These are phyloP conservation scores for Achaetomium macrosporum DNA, from an alignment of 2,329 filamentous ascomycete genomes.

Conservation along the genomic window DNA sequence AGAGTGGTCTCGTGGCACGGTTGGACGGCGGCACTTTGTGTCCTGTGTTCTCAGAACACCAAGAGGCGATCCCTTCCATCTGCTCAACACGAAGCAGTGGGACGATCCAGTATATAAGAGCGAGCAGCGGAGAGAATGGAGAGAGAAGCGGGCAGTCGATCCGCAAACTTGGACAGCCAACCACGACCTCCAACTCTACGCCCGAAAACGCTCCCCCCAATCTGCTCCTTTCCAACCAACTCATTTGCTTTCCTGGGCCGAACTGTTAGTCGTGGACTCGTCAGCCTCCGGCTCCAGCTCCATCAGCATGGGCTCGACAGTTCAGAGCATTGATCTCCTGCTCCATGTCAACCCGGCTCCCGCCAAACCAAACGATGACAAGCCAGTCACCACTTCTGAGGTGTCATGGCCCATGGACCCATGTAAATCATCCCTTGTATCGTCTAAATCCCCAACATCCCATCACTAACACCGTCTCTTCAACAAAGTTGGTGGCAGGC, in stretches of 20 bases:
- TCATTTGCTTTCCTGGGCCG: too few relatives aligned
- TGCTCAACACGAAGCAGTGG: not conserved
- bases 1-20: not conserved
- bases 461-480: not conserved
- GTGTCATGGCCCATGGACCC: not conserved
- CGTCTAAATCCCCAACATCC: not conserved
- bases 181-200: too few relatives aligned
- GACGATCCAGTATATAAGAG: not conserved
- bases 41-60: not conserved
- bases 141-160: too few relatives aligned
- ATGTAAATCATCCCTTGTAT: not conserved
- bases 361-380: not conserved
- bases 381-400: not conserved
- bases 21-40: conserved; percentile 4
- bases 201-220: too few relatives aligned
- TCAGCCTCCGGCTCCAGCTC: not conserved
- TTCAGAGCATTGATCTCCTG: not conserved
- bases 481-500: not conserved
- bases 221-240: too few relatives aligned
- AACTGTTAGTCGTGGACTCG: too few relatives aligned
- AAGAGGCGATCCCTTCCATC: not conserved
- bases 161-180: too few relatives aligned
- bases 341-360: not conserved
- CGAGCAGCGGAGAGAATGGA: too few relatives aligned
- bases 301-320: not conserved